phyloP scores from a whole-genome alignment of 2,329 filamentous ascomycete genomes.

The Pestalotiopsis sp. region DNA sequence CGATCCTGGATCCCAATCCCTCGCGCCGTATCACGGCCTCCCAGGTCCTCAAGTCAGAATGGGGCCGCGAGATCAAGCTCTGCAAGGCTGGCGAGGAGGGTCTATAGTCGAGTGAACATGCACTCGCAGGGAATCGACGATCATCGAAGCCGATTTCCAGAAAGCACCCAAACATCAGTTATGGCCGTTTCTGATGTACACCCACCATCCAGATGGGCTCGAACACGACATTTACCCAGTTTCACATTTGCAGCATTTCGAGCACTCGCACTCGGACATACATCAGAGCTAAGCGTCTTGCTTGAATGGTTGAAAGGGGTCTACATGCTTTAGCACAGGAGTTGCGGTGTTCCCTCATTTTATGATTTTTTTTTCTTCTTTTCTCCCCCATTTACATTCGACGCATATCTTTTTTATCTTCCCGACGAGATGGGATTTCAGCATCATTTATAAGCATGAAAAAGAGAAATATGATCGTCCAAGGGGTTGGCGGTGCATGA shows the following conservation, averaged over 20 bases:
- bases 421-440: conserved; percentile 20
- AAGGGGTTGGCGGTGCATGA: conserved; percentile 30
- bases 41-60: conserved; percentile 97
- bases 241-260: conserved; percentile 1
- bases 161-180: background rate
- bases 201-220: conserved; percentile 15
- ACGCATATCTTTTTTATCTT: conserved; percentile 15
- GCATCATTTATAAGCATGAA: conserved; percentile 13
- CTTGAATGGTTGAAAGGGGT: conserved; percentile 15
- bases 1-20: conserved; percentile 93
- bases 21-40: conserved; percentile 90
- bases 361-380: conserved; percentile 11
- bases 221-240: background rate
- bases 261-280: background rate
- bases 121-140: background rate
- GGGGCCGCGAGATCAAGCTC: conserved; percentile 96
- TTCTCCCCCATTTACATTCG: conserved; percentile 10
- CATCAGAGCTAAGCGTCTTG: conserved; percentile 9
- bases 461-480: background rate
- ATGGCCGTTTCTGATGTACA: background rate
- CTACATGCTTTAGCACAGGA: conserved; percentile 18
- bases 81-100: conserved; percentile 97
- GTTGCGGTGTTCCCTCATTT: conserved; percentile 16
- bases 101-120: conserved; percentile 53
- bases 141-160: background rate